Conservation (phyloP, 768 basidiomycete species). For the Hysterangium stoloniferum region DNA sequence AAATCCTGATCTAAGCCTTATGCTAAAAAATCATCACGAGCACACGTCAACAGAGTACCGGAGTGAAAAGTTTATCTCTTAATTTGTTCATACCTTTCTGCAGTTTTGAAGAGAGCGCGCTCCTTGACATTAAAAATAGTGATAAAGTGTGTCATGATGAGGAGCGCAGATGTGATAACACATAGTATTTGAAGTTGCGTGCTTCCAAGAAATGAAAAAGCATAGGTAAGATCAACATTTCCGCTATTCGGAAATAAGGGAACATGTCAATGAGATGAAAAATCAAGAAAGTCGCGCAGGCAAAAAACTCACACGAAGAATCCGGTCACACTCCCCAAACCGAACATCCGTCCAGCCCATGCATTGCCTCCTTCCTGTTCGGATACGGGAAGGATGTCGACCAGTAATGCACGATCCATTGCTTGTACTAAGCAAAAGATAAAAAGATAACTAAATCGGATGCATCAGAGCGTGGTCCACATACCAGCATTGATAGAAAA, state of each 20-base stretch:
- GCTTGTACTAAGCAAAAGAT: slow-evolving; percentile 57
- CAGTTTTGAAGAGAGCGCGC: slow-evolving; percentile 50
- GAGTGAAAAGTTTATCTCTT: not conserved
- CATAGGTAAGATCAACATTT: slow-evolving; percentile 62
- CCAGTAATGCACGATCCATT: slow-evolving; percentile 82
- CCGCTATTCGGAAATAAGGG: slow-evolving; percentile 43
- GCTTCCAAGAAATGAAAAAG: slow-evolving; percentile 68
- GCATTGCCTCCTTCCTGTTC: slow-evolving; percentile 84
- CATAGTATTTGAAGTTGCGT: slow-evolving; percentile 79
- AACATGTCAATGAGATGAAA: not conserved
- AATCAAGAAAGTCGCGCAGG: not conserved
- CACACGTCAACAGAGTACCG: not conserved
- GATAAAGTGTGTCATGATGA: slow-evolving; percentile 57
- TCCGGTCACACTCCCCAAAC: slow-evolving; percentile 76
- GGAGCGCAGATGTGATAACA: slow-evolving; percentile 59
- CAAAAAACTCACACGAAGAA: slow-evolving; percentile 69
- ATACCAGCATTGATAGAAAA: slow-evolving; percentile 49
- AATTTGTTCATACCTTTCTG: slow-evolving; percentile 21
- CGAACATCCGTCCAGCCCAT: slow-evolving; percentile 93
- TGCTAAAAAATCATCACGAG: not conserved
- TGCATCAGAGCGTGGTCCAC: slow-evolving; percentile 6
- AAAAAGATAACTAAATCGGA: not conserved
- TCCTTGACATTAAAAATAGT: slow-evolving; percentile 63
- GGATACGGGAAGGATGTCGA: slow-evolving; percentile 70
- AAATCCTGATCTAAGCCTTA: slow-evolving; percentile 25